phyloP scores from a whole-genome alignment of 2,329 filamentous ascomycete species.

The Monascus ruber region DNA sequence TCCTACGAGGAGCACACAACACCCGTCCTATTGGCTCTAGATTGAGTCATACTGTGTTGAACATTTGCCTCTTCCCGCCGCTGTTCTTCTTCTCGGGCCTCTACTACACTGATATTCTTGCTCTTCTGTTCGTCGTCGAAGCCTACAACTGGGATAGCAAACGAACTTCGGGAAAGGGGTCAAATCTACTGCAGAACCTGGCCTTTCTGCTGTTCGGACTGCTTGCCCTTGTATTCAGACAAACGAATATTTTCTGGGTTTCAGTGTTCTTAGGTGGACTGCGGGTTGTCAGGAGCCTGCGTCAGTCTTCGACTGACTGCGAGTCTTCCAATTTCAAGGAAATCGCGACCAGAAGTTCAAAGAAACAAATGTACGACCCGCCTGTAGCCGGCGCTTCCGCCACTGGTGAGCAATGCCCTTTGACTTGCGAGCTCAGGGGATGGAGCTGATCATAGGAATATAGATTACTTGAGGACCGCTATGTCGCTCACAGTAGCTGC shows the following conservation, averaged over 20 bases:
- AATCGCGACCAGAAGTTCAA: slow-evolving; percentile 21
- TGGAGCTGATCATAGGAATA: slow-evolving; percentile 13
- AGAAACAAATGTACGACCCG: slow-evolving; percentile 39
- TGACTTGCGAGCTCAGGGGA: background rate
- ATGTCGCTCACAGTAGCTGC: slow-evolving; percentile 54
- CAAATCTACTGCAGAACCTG: slow-evolving; percentile 14
- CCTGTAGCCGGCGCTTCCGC: slow-evolving; percentile 37
- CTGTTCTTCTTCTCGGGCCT: slow-evolving; percentile 93
- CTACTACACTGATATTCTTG: slow-evolving; percentile 89
- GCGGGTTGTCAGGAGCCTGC: slow-evolving; percentile 27
- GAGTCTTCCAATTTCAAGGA: slow-evolving; percentile 15
- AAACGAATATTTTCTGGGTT: slow-evolving; percentile 97
- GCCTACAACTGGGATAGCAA: slow-evolving; percentile 48
- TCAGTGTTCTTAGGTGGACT: slow-evolving; percentile 40
- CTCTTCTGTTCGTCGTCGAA: slow-evolving; percentile 61
- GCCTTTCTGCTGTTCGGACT: slow-evolving; percentile 49
- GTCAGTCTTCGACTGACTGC: slow-evolving; percentile 15
- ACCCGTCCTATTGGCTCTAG: slow-evolving; percentile 19
- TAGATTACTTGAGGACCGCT: slow-evolving; percentile 40
- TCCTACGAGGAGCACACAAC: slow-evolving; percentile 24
- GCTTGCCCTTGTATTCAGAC: slow-evolving; percentile 62
- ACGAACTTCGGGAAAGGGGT: slow-evolving; percentile 13
- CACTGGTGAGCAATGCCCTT: slow-evolving; percentile 29
- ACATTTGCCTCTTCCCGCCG: slow-evolving; percentile 74
- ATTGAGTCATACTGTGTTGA: slow-evolving; percentile 47